Percentiles rank a stretch among this genome's conserved stretches.
Conservation (phyloP, 1,139 yeast species). For the Magnusiomyces paraingens region DNA sequence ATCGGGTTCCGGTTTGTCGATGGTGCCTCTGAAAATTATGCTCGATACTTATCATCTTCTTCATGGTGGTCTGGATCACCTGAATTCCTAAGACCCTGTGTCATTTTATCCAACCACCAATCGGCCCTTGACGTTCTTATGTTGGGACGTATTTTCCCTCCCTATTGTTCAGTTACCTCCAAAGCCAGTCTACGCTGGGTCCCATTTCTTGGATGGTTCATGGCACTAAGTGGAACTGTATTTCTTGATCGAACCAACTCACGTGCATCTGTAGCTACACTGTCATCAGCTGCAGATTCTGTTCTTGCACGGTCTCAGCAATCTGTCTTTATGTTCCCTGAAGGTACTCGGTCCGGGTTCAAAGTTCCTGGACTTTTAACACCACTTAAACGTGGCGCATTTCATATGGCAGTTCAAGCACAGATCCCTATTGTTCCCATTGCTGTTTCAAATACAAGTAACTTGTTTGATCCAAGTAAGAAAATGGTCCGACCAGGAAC, state of each 20-base stretch:
- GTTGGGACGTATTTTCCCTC: conserved; percentile 78
- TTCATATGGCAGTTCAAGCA: conserved; percentile 93
- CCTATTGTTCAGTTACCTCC: conserved; percentile 87
- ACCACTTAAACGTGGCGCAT: conserved; percentile 95
- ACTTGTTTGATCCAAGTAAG: conserved; percentile 52
- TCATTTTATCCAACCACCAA: conserved; percentile 85
- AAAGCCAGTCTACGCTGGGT: conserved; percentile 74
- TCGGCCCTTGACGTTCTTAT: conserved; percentile 72
- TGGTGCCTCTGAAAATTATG: conserved; percentile 1
- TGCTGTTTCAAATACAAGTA: conserved; percentile 79
- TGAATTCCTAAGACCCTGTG: conserved; percentile 42
- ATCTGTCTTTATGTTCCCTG: conserved; percentile 78
- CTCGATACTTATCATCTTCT: conserved; percentile 2
- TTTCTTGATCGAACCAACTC: conserved; percentile 83
- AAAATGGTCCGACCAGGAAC: conserved; percentile 47
- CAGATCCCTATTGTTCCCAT: conserved; percentile 83
- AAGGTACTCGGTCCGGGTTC: conserved; percentile 87
- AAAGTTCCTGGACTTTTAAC: conserved; percentile 54
- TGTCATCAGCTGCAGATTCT: conserved; percentile 58
- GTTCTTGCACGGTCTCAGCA: conserved; percentile 51
- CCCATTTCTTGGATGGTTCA: conserved; percentile 97
- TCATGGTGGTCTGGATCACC: not conserved
- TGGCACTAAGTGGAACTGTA: conserved; percentile 84
- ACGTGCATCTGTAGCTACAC: conserved; percentile 64
- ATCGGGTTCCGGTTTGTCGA: conserved; percentile 8